Evolutionary conservation across 768 basidiomycete species (phyloP).

Genomic region (Lactifluus volemus): DNA sequence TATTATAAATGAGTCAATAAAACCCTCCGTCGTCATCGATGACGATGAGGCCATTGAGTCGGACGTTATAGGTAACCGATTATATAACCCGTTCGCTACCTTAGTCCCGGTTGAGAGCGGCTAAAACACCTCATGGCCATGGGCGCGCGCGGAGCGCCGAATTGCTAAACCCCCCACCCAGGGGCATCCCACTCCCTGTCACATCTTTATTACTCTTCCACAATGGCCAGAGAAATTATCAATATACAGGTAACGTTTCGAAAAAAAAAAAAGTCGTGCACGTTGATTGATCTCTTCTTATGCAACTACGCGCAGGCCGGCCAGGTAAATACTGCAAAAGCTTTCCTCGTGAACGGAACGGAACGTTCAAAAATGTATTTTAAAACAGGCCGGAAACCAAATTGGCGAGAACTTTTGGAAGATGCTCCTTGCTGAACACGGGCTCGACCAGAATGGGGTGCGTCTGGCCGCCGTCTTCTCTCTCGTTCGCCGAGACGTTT

Average conservation of each 20-base stretch:
- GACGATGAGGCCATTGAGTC: no score
- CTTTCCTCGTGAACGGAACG: background rate
- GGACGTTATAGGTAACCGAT: no score
- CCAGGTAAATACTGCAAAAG: slow-evolving; percentile 43
- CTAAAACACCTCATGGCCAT: slow-evolving; percentile 9
- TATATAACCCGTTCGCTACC: no score
- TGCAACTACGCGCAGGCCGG: slow-evolving; percentile 42
- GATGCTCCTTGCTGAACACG: slow-evolving; percentile 80
- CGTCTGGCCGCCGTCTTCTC: slow-evolving; percentile 19
- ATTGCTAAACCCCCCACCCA: background rate
- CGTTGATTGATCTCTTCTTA: background rate
- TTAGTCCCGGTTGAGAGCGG: background rate
- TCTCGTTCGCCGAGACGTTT: background rate
- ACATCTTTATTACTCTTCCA: slow-evolving; percentile 9
- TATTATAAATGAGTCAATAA: no score
- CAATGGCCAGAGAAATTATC: slow-evolving; percentile 73
- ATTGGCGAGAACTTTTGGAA: slow-evolving; percentile 87
- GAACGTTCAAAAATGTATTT: slow-evolving; percentile 3
- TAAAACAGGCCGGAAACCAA: slow-evolving; percentile 56
- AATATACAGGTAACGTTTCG: slow-evolving; percentile 53
- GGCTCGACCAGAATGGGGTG: slow-evolving; percentile 65
- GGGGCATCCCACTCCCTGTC: background rate
- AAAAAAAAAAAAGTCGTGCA: background rate
- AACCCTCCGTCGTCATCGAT: no score
- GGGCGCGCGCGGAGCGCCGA: background rate